Conservation (phyloP, 2,329 filamentous ascomycete species). For the Trichoderma koningii region DNA sequence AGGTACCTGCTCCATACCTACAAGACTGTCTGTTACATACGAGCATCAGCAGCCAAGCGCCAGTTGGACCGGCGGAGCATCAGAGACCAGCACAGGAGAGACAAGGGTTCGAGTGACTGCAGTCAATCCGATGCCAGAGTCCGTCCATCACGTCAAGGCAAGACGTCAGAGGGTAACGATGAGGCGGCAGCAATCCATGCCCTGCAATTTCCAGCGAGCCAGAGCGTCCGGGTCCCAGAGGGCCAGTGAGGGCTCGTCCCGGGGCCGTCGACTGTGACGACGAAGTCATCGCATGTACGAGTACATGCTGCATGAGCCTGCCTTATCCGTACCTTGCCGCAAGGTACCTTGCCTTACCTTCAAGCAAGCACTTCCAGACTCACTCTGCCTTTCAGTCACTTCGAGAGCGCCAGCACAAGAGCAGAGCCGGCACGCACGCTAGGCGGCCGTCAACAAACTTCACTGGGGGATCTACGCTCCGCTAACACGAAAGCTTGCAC, state of each 20-base stretch:
- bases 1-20: too few relatives aligned
- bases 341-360: too few relatives aligned
- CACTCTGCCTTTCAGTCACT: too few relatives aligned
- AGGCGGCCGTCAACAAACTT: too few relatives aligned
- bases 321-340: too few relatives aligned
- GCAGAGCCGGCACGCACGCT: too few relatives aligned
- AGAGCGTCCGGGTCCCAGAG: not conserved
- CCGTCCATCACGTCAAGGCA: slow-evolving; percentile 21
- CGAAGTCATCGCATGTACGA: not conserved
- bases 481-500: too few relatives aligned
- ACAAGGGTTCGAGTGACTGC: slow-evolving; percentile 14
- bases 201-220: slow-evolving; percentile 17
- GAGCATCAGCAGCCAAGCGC: not conserved
- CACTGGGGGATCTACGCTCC: too few relatives aligned
- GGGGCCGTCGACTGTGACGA: not conserved
- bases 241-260: slow-evolving; percentile 10
- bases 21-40: not conserved
- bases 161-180: slow-evolving; percentile 16
- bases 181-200: slow-evolving; percentile 12
- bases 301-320: too few relatives aligned
- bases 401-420: too few relatives aligned
- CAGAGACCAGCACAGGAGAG: slow-evolving; percentile 5
- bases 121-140: slow-evolving; percentile 14
- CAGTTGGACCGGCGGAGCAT: slow-evolving; percentile 2
- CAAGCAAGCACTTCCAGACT: too few relatives aligned